Percentiles rank a stretch among this genome's conserved stretches.
Evolutionary conservation across 139 green algal genomes (phyloP).

Genomic region (Klebsormidium nitens): DNA sequence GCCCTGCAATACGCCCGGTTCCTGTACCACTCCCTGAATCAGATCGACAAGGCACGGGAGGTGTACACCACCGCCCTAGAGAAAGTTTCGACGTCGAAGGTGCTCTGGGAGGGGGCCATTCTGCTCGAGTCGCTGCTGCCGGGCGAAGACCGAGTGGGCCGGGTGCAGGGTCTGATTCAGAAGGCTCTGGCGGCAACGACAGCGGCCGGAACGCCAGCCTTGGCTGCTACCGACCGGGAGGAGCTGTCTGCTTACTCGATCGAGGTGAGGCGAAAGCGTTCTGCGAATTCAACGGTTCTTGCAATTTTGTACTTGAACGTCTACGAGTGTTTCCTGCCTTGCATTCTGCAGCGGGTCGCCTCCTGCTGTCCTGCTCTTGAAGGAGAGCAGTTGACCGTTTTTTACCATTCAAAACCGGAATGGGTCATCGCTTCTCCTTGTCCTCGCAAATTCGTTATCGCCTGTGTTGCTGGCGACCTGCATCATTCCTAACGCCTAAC

Average conservation of each 20-base stretch:
- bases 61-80: slow-evolving; percentile 51
- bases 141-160: slow-evolving; percentile 27
- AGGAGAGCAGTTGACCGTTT: too few species aligned
- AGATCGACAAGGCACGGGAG: slow-evolving; percentile 37
- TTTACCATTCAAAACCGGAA: too few species aligned
- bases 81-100: slow-evolving; percentile 23
- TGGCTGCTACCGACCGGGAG: slow-evolving; percentile 45
- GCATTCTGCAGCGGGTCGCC: too few species aligned
- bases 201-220: not conserved
- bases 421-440: too few species aligned
- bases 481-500: too few species aligned
- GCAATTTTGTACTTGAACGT: too few species aligned
- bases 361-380: too few species aligned
- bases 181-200: slow-evolving; percentile 18
- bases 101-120: slow-evolving; percentile 60
- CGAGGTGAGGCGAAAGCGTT: too few species aligned
- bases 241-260: slow-evolving; percentile 22
- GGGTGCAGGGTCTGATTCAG: slow-evolving; percentile 54
- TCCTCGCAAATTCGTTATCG: too few species aligned
- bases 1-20: slow-evolving; percentile 63
- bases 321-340: too few species aligned
- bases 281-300: too few species aligned
- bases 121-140: slow-evolving; percentile 53
- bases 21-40: slow-evolving; percentile 30
- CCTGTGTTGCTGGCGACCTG: too few species aligned